These are phyloP conservation scores for Saccharomycopsis crataegensis DNA, from an alignment of 1,139 yeast genomes.

Conservation along the genomic window DNA sequence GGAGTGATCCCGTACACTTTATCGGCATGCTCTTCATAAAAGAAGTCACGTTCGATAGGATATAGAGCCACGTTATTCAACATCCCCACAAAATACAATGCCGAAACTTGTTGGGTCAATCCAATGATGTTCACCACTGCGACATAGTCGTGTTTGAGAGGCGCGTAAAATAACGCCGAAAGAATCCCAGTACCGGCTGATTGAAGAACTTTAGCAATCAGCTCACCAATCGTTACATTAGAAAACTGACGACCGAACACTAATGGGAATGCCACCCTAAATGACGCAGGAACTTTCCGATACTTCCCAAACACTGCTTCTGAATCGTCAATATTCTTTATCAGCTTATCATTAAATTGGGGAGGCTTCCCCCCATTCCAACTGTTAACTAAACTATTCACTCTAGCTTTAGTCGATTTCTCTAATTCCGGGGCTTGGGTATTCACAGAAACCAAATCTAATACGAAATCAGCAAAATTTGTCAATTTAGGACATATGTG, in stretches of 20 bases:
- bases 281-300: conserved; percentile 27
- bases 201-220: conserved; percentile 63
- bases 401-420: conserved; percentile 31
- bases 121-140: conserved; percentile 69
- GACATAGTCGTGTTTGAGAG: conserved; percentile 48
- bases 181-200: conserved; percentile 57
- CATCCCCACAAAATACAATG: conserved; percentile 74
- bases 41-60: conserved; percentile 66
- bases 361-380: conserved; percentile 30
- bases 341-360: not conserved
- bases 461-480: conserved; percentile 65
- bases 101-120: conserved; percentile 63
- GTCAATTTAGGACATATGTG: conserved; percentile 49
- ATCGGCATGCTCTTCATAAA: conserved; percentile 74
- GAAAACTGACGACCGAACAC: conserved; percentile 38
- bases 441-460: conserved; percentile 56
- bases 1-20: conserved; percentile 62
- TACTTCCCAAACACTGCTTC: conserved; percentile 21
- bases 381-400: conserved; percentile 30
- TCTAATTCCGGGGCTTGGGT: conserved; percentile 26
- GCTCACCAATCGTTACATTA: conserved; percentile 55
- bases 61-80: conserved; percentile 68
- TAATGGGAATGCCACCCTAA: conserved; percentile 34
- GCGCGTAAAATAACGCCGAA: conserved; percentile 65
- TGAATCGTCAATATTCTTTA: not conserved